Conservation (phyloP, 148 eudicot genomes). For the Fallopia convolvulus region DNA sequence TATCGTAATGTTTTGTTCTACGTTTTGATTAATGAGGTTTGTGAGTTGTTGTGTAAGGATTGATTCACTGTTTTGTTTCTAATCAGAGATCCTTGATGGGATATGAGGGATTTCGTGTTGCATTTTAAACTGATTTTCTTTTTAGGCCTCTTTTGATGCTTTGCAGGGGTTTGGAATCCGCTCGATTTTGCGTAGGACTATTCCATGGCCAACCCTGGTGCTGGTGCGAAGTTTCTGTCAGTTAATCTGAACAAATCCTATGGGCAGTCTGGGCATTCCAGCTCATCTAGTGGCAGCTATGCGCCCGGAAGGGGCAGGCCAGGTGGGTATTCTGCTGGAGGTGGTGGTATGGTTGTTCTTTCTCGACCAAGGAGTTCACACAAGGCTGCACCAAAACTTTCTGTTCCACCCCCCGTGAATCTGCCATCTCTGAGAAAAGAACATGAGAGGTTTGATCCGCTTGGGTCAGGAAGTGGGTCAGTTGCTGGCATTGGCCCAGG, state of each 20-base stretch:
- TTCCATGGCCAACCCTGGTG: constrained; percentile 79
- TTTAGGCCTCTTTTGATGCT: constrained; percentile 40
- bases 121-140: not conserved
- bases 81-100: not conserved
- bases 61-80: not conserved
- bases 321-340: constrained; percentile 31
- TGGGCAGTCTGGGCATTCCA: constrained; percentile 47
- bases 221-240: constrained; percentile 59
- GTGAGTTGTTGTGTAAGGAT: not conserved
- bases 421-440: constrained; percentile 92
- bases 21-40: not conserved
- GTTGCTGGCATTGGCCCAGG: constrained; percentile 38
- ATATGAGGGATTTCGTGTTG: not conserved
- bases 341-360: constrained; percentile 82
- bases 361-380: constrained; percentile 60
- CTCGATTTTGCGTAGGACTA: constrained; percentile 18
- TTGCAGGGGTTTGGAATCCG: constrained; percentile 33
- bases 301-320: constrained; percentile 40
- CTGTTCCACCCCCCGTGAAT: constrained; percentile 99
- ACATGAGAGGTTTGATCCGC: constrained; percentile 69
- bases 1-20: not conserved
- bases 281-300: constrained; percentile 33
- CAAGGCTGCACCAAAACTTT: constrained; percentile 64
- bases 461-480: constrained; percentile 56
- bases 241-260: constrained; percentile 91